Evolutionary conservation across 805 yeast genomes (phyloP), one percentile per base, ranked within the genome.

Genomic region (Kodamaea kaohsiungensis): DNA sequence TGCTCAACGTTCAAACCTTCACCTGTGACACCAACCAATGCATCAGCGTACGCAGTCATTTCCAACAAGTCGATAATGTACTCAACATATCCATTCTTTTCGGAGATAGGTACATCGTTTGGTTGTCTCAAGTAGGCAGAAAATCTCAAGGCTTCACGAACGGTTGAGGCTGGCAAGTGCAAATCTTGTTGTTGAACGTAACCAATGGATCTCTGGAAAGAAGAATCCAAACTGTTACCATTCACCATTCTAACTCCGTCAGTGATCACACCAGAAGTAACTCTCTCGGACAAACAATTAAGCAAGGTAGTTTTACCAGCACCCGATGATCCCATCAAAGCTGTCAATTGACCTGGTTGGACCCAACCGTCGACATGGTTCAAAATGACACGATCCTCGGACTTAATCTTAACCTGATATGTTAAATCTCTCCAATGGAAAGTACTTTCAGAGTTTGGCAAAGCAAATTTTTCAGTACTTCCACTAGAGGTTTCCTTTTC

Each of bases 351-450:
- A 59, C 92, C 92, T 8, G 92, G 92, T 65, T 86, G 86, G 43
- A 88, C 91, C 88, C 89, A 88, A 49, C 93, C 95, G 65, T 86
- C 89, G 53, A 88, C 89, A 56, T 81, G 79, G 56, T 77, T 75
- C 64, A 88, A 71, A 57, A 88, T 81, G 56, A 85, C 77, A 64
- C 91, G 77, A 27, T 82, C 76, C 57, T 82, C 89, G 40, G 69
- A 69, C 63, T 86, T 84, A 60, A 85, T 84, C 63, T 82, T 78
- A 54, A 88, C 84, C 58, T 85, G 87, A 65, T 87, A 88, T 63
- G 86, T 81, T 45, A 88, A 84, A 64, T 88, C 81, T 69, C 83
- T 82, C 96, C 96, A 88, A 65, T 85, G 89, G 79, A 87, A 87
- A 42, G 86, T 82, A 51, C 83, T 84, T 17, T 69, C 70, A 50